Percentiles rank a stretch among this genome's conserved stretches.
These are phyloP conservation scores for Leptographium lundbergii DNA, from an alignment of 2,329 filamentous ascomycete genomes.

Conservation along the genomic window DNA sequence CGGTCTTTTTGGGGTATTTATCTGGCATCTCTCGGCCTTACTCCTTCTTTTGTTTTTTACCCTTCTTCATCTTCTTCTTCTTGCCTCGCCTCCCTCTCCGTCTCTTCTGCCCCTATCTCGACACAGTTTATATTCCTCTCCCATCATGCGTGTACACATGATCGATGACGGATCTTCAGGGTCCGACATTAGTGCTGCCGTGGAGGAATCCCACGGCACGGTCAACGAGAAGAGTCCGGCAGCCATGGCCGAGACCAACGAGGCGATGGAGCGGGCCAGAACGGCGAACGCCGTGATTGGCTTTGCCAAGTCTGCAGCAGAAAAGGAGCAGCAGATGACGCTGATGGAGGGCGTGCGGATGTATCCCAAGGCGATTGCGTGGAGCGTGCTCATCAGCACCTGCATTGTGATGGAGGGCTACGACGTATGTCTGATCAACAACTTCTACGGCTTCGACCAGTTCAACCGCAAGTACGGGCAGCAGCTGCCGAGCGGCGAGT, in stretches of 20 bases:
- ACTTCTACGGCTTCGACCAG: conserved; percentile 46
- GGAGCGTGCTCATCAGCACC: conserved; percentile 78
- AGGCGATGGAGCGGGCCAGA: conserved; percentile 4
- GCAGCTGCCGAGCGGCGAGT: conserved; percentile 28
- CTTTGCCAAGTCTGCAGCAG: conserved; percentile 36
- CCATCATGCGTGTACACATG: background rate
- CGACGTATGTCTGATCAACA: conserved; percentile 69
- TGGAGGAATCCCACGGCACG: background rate
- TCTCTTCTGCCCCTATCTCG: background rate
- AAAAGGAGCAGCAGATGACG: conserved; percentile 57
- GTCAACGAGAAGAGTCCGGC: background rate
- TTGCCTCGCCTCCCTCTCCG: background rate
- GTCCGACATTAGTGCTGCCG: background rate
- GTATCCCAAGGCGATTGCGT: conserved; percentile 77
- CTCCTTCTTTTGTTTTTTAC: background rate
- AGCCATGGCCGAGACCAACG: background rate
- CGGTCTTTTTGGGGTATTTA: background rate
- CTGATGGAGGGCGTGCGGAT: conserved; percentile 64
- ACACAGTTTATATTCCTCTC: background rate
- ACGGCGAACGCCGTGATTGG: conserved; percentile 21
- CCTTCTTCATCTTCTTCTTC: background rate
- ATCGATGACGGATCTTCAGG: background rate
- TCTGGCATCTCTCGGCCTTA: background rate
- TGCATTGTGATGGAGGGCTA: conserved; percentile 90
- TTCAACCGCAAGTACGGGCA: conserved; percentile 47